Evolutionary conservation across 371 early-diverging fungal species (phyloP), one percentile per base, ranked within the genome.

Genomic region (Lichtheimia ramosa): DNA sequence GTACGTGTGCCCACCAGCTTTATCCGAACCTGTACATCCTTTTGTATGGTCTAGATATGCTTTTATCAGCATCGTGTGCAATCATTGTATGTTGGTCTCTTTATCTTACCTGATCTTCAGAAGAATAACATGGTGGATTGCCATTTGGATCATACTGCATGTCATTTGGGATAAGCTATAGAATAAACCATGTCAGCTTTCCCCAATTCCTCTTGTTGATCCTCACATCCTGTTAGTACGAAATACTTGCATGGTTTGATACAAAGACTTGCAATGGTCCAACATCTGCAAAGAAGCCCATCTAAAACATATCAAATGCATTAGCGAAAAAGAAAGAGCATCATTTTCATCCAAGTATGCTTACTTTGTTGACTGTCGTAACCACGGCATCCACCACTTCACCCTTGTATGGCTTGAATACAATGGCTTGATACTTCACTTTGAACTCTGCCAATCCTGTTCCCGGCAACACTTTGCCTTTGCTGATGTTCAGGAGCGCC

Each of bases 191-290:
- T 13, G 51, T 55, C 34, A 34, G 34, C 10, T 10, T 2, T 8
- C 7, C 27, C 7, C 34, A 34, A 8, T 34, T 34, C 34, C 34
- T 34, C 34, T 10, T 8, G 10, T 34, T 24, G 41, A 46, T 61
- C 6, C 28, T 27, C 23, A 21, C 24, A 13, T 52, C 48, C 42
- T 34, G 10, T 39, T 27, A 58, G 51, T 21, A 34, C 27, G 15
- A 10, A 14, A 51, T 51, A 56, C 86, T 81, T 81, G 95, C 96
- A 69, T 94, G 91, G 41, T 80, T 87, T 1, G 98, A 92, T 6
- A 99, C 94, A 83, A 99, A 99, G 12, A 99, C 92, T 67, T 92
- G 88, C 25, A 99, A 78, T 1, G 99, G 99, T 1, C 99, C 99
- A 16, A 95, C 94, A 59, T 94, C 95, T 12, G 93, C 96, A 77